Evolutionary conservation across 805 yeast genomes (phyloP).

Genomic region (Candida mattraensis): DNA sequence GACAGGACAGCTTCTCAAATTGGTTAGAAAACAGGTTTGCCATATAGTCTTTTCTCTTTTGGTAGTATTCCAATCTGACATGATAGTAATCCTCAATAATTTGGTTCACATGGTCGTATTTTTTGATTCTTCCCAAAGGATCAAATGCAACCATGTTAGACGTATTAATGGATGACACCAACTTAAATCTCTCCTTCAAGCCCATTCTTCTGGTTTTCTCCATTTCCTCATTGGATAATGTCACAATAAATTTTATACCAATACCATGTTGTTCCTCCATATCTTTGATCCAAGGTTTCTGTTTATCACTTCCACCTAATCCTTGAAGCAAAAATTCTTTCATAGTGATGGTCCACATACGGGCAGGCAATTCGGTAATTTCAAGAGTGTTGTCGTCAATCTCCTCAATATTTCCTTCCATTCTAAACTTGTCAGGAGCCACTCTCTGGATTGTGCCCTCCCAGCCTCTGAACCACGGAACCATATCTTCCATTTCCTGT

Average conservation of each 20-base stretch:
- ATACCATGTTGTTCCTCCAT: slow-evolving; percentile 91
- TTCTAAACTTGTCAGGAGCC: slow-evolving; percentile 66
- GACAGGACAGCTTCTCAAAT: slow-evolving; percentile 71
- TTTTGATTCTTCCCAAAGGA: slow-evolving; percentile 81
- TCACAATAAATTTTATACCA: slow-evolving; percentile 76
- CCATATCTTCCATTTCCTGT: slow-evolving; percentile 68
- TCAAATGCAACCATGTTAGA: slow-evolving; percentile 97
- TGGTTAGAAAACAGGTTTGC: slow-evolving; percentile 69
- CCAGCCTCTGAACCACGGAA: slow-evolving; percentile 97
- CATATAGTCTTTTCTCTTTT: slow-evolving; percentile 82
- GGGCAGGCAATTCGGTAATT: slow-evolving; percentile 89
- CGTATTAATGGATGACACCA: slow-evolving; percentile 64
- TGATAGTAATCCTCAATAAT: slow-evolving; percentile 82
- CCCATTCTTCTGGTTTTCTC: slow-evolving; percentile 72
- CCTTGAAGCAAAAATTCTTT: slow-evolving; percentile 81
- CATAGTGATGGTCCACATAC: slow-evolving; percentile 88
- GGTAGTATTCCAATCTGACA: slow-evolving; percentile 86
- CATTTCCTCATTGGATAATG: slow-evolving; percentile 80
- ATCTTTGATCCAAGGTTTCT: slow-evolving; percentile 85
- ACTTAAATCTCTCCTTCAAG: slow-evolving; percentile 78
- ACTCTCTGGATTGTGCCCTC: slow-evolving; percentile 71
- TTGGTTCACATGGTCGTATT: slow-evolving; percentile 71
- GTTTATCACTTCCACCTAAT: slow-evolving; percentile 71
- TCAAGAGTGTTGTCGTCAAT: slow-evolving; percentile 77
- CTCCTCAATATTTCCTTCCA: slow-evolving; percentile 80